These are phyloP conservation scores for Gnomoniopsis sp. DNA, from an alignment of 2,329 filamentous ascomycete species.

Conservation along the genomic window DNA sequence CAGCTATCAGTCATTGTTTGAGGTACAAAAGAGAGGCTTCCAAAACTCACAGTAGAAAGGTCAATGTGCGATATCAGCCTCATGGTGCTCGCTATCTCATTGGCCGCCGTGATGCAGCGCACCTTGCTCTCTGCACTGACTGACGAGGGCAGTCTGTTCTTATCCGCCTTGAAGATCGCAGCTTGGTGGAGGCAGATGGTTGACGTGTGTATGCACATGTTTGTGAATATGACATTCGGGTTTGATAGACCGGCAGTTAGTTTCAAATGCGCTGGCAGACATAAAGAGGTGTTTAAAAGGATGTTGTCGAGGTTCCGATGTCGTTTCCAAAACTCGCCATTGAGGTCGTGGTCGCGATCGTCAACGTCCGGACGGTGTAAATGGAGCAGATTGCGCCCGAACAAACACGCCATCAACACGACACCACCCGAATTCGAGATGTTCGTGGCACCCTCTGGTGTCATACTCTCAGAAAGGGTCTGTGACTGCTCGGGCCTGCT, in stretches of 20 bases:
- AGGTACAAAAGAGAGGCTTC: background rate
- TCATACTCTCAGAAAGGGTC: conserved; percentile 67
- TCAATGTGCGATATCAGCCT: conserved; percentile 90
- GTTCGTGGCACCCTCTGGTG: conserved; percentile 66
- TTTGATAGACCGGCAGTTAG: conserved; percentile 72
- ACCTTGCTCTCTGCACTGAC: conserved; percentile 89
- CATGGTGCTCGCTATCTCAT: conserved; percentile 94
- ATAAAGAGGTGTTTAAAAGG: conserved; percentile 79
- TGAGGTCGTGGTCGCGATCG: conserved; percentile 81
- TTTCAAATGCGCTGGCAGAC: conserved; percentile 76
- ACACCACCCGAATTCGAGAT: conserved; percentile 78
- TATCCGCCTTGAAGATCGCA: conserved; percentile 95
- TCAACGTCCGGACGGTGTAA: conserved; percentile 81
- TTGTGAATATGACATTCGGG: conserved; percentile 86
- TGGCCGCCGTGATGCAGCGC: conserved; percentile 87
- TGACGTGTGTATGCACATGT: conserved; percentile 96
- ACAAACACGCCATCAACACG: conserved; percentile 81
- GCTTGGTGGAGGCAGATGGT: conserved; percentile 98
- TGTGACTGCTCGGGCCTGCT: conserved; percentile 71
- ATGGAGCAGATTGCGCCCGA: conserved; percentile 87
- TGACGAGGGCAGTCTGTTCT: conserved; percentile 71
- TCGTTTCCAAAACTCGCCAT: conserved; percentile 93
- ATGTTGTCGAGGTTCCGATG: conserved; percentile 88
- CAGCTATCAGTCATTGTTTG: conserved; percentile 17
- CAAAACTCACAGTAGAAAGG: conserved; percentile 65